These are phyloP conservation scores for Cyberlindnera mrakii DNA, from an alignment of 805 yeast species.

Conservation along the genomic window DNA sequence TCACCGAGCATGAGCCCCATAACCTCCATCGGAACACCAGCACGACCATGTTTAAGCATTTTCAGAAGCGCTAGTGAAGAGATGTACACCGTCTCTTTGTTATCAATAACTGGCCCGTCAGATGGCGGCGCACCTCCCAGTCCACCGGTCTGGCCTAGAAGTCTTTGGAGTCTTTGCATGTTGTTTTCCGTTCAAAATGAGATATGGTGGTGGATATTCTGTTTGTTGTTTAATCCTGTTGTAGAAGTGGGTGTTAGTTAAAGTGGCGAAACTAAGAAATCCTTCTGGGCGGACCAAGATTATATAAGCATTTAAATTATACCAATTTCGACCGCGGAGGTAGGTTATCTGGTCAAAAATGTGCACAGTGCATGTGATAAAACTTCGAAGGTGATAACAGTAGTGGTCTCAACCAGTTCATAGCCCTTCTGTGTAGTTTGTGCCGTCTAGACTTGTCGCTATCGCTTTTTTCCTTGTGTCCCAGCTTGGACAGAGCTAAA, in stretches of 20 bases:
- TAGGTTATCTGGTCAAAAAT: too few relatives aligned
- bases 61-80: constrained; percentile 91
- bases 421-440: too few relatives aligned
- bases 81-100: constrained; percentile 92
- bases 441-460: too few relatives aligned
- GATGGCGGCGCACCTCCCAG: constrained; percentile 42
- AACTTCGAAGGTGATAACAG: too few relatives aligned
- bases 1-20: constrained; percentile 99
- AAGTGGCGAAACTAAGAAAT: neutral
- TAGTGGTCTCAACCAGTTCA: too few relatives aligned
- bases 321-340: too few relatives aligned
- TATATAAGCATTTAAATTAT: too few relatives aligned
- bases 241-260: too few relatives aligned
- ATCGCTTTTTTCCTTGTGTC: too few relatives aligned
- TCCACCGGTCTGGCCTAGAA: constrained; percentile 34
- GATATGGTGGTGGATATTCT: neutral
- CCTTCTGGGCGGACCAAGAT: too few relatives aligned
- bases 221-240: neutral
- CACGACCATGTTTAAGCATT: constrained; percentile 96
- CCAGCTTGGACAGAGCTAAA: too few relatives aligned
- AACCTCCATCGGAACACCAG: constrained; percentile 81
- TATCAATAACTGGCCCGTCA: constrained; percentile 85
- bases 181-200: neutral
- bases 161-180: constrained; percentile 39
- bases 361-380: too few relatives aligned